phyloP scores from a whole-genome alignment of 169 alveolate genomes.

The Eimeria nieschulzi region DNA sequence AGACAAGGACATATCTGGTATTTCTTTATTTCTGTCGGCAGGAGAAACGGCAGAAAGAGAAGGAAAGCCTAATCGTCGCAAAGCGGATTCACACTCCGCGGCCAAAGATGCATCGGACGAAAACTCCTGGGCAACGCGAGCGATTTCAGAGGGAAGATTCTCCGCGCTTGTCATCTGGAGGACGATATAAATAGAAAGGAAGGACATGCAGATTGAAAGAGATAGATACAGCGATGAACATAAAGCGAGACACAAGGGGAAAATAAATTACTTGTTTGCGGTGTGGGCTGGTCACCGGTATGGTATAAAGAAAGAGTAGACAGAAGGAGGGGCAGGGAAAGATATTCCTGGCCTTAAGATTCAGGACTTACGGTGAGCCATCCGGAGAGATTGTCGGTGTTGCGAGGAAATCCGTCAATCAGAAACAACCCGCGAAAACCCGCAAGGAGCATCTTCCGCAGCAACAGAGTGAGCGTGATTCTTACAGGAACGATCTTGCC shows the following conservation, averaged over 20 bases:
- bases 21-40: neutral
- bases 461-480: constrained; percentile 90
- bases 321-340: neutral
- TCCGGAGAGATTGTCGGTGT: constrained; percentile 88
- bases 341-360: neutral
- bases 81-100: neutral
- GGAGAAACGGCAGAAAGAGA: neutral
- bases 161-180: neutral
- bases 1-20: neutral
- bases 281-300: constrained; percentile 6
- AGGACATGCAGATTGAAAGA: too few relatives aligned
- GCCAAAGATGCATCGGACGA: neutral
- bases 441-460: constrained; percentile 89
- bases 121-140: neutral
- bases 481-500: constrained; percentile 96
- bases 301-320: neutral
- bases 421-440: constrained; percentile 92
- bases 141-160: neutral
- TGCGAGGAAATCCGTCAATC: constrained; percentile 98
- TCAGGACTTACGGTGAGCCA: constrained; percentile 81
- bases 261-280: neutral
- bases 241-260: neutral
- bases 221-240: too few relatives aligned
- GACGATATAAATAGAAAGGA: neutral
- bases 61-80: neutral